Evolutionary conservation across 208 protist genomes (phyloP).

Genomic region (Acanthamoeba triangularis): DNA sequence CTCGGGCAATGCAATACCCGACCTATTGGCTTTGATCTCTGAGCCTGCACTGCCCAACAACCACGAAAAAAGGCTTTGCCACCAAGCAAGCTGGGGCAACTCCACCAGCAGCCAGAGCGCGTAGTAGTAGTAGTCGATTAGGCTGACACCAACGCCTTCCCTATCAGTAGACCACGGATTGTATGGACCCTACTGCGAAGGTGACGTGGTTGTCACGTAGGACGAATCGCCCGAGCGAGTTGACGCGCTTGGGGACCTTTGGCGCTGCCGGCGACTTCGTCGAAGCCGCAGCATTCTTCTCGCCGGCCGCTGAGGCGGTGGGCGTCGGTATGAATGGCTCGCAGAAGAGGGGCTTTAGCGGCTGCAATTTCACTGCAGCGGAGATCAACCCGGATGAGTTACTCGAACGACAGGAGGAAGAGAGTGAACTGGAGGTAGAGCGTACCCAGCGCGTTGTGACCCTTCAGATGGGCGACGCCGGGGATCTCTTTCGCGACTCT

Average conservation of each 20-base stretch:
- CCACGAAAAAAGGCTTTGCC: too few species aligned
- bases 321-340: background rate
- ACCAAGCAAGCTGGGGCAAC: too few species aligned
- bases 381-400: background rate
- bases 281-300: background rate
- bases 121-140: too few species aligned
- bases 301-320: background rate
- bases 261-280: slow-evolving; percentile 7
- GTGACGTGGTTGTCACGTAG: background rate
- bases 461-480: background rate
- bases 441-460: slow-evolving; percentile 1
- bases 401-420: background rate
- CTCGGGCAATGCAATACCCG: background rate
- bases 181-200: background rate
- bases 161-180: background rate
- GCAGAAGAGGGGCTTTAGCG: background rate
- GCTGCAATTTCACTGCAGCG: background rate
- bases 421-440: background rate
- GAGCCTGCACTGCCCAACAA: too few species aligned
- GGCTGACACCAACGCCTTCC: too few species aligned
- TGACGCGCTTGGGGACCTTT: background rate
- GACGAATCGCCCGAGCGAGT: background rate
- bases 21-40: slow-evolving; percentile 4
- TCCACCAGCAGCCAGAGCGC: too few species aligned
- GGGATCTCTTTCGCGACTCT: background rate